phyloP scores from a whole-genome alignment of 202 grass and related monocot genomes.

The Brachypodium distachyon region DNA sequence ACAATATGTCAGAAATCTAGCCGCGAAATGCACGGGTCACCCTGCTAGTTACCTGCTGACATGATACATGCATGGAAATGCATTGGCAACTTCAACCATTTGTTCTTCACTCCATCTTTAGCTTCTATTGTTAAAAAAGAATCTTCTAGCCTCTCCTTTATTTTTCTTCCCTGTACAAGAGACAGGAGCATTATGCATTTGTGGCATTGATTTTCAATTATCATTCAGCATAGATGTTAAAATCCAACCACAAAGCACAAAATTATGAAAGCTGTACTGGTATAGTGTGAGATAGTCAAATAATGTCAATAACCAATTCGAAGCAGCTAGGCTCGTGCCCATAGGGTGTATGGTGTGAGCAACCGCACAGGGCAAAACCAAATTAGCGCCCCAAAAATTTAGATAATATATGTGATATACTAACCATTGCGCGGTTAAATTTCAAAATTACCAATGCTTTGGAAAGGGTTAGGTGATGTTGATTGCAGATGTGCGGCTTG shows the following conservation, averaged over 20 bases:
- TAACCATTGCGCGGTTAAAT: not conserved
- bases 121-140: too few relatives aligned
- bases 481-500: not conserved
- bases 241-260: not conserved
- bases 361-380: too few relatives aligned
- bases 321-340: too few relatives aligned
- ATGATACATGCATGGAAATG: not conserved
- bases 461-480: not conserved
- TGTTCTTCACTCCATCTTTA: not conserved
- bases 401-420: not conserved
- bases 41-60: not conserved
- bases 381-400: too few relatives aligned
- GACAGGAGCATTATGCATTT: not conserved
- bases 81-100: not conserved
- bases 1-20: too few relatives aligned
- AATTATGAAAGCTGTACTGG: too few relatives aligned
- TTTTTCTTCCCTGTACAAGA: not conserved
- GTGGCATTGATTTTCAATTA: not conserved
- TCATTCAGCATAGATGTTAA: not conserved
- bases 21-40: too few relatives aligned
- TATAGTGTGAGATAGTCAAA: too few relatives aligned
- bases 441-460: not conserved
- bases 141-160: not conserved
- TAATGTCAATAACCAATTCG: not conserved
- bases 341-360: too few relatives aligned